Evolutionary conservation across 192 early-diverging fungal species (phyloP).

Genomic region (Coemansia sp.): DNA sequence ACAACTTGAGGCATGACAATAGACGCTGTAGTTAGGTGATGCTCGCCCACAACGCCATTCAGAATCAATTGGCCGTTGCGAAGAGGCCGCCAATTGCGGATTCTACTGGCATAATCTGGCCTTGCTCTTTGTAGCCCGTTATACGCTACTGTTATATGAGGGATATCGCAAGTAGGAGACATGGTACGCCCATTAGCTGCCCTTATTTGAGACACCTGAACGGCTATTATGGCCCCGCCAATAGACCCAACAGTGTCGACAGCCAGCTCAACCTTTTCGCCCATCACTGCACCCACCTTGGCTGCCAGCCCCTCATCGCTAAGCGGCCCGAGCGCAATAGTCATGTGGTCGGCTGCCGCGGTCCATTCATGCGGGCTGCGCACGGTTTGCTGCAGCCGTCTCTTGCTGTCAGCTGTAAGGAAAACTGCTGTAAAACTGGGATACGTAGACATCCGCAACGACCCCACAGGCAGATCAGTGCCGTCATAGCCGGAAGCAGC

Average conservation of each 20-base stretch:
- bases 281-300: conserved; percentile 22
- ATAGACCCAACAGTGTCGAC: conserved; percentile 36
- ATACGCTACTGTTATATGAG: conserved; percentile 42
- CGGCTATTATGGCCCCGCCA: conserved; percentile 21
- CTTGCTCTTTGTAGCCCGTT: conserved; percentile 26
- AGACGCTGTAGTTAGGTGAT: conserved; percentile 23
- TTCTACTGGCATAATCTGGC: conserved; percentile 10
- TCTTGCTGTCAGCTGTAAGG: conserved; percentile 14
- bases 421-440: conserved; percentile 24
- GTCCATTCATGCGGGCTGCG: conserved; percentile 31
- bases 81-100: conserved; percentile 34
- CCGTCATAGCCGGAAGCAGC: not conserved
- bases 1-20: conserved; percentile 20
- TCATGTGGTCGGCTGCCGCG: conserved; percentile 28
- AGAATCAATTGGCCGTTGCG: conserved; percentile 19
- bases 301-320: conserved; percentile 10
- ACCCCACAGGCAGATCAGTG: conserved; percentile 21
- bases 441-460: conserved; percentile 17
- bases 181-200: not conserved
- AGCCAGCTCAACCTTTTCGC: conserved; percentile 33
- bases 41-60: conserved; percentile 27
- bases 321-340: conserved; percentile 10
- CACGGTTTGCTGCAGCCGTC: conserved; percentile 19
- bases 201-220: conserved; percentile 23
- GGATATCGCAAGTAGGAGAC: not conserved